Evolutionary conservation across 2,329 filamentous ascomycete species (phyloP).

Genomic region (Verticillium nonalfalfae): DNA sequence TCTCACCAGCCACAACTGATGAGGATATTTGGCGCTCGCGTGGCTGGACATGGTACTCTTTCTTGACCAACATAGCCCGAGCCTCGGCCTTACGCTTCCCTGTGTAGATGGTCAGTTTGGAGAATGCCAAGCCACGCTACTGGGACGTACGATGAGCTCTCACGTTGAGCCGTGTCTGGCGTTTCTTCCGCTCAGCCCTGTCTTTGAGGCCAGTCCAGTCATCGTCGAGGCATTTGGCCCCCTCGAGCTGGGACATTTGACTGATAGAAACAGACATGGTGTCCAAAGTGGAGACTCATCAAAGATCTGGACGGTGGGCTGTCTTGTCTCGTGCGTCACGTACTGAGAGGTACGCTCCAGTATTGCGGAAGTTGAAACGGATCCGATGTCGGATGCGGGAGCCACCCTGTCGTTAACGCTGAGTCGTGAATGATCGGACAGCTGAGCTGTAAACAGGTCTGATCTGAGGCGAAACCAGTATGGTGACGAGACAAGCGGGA

Average conservation of each 20-base stretch:
- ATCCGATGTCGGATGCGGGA: too few species aligned
- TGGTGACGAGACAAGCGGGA: not conserved
- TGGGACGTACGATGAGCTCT: slow-evolving; percentile 23
- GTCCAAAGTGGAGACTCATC: not conserved
- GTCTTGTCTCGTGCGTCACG: too few species aligned
- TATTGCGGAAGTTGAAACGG: too few species aligned
- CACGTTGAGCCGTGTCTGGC: slow-evolving; percentile 27
- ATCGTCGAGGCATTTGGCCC: slow-evolving; percentile 15
- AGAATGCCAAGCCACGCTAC: not conserved
- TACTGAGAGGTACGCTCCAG: too few species aligned
- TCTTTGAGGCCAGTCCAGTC: slow-evolving; percentile 26
- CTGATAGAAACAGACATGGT: not conserved
- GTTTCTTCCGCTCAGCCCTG: slow-evolving; percentile 21
- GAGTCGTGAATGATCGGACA: too few species aligned
- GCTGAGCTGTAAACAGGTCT: too few species aligned
- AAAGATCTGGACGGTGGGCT: not conserved
- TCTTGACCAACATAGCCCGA: not conserved
- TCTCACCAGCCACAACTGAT: not conserved
- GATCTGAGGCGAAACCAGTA: not conserved
- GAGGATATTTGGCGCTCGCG: not conserved
- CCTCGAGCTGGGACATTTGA: not conserved
- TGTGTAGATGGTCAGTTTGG: not conserved
- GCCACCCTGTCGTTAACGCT: too few species aligned
- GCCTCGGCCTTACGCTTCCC: slow-evolving; percentile 6
- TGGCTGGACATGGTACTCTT: not conserved